Conservation (phyloP, 75 land plant species). For the Chamaecyparis obtusa region DNA sequence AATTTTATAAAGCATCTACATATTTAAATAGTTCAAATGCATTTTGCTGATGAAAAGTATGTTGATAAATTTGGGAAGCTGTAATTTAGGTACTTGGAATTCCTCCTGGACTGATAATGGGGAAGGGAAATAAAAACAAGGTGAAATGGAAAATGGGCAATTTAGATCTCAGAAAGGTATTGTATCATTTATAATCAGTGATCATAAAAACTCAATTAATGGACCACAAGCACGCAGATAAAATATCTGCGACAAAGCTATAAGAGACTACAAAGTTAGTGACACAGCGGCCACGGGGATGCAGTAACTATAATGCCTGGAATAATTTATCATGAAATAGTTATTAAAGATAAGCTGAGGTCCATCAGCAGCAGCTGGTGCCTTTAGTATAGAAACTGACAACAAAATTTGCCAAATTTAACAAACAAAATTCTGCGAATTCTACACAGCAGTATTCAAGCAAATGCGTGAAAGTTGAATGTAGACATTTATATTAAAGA, state of each 20-base stretch:
- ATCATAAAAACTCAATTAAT: neutral
- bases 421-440: neutral
- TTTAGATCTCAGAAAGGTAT: neutral
- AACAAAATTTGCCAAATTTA: neutral
- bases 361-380: neutral
- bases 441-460: neutral
- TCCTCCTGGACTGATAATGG: neutral
- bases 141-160: neutral
- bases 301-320: neutral
- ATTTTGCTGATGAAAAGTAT: neutral
- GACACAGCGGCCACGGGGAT: neutral
- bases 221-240: neutral
- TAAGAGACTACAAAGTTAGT: neutral
- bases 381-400: neutral
- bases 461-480: neutral
- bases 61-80: neutral
- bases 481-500: neutral
- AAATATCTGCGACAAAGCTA: neutral
- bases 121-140: neutral
- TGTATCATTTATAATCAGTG: neutral
- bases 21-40: neutral
- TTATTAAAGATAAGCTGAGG: neutral
- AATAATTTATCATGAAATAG: neutral
- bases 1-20: neutral
- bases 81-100: neutral